Conservation (phyloP, 768 basidiomycete species). For the Mycena crocata region DNA sequence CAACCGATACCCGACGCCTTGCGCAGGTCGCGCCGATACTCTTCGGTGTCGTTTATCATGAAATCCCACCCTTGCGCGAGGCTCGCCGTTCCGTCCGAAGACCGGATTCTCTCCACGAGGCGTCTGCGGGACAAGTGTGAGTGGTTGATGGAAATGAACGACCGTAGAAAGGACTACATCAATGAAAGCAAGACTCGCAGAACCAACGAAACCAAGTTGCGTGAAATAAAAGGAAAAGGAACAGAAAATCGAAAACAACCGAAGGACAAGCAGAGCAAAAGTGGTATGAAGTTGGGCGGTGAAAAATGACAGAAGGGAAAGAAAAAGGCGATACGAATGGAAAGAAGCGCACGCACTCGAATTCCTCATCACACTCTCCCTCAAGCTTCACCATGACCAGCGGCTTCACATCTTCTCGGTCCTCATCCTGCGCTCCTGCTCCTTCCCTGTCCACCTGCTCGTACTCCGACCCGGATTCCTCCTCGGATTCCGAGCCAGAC, state of each 20-base stretch:
- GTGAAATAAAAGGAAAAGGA: too few species aligned
- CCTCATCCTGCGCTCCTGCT: too few species aligned
- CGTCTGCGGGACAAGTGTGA: constrained; percentile 67
- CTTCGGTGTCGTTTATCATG: constrained; percentile 70
- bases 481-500: constrained; percentile 25
- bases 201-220: too few species aligned
- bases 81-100: constrained; percentile 54
- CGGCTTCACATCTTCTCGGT: constrained; percentile 20
- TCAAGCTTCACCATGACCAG: constrained; percentile 36
- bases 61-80: constrained; percentile 82
- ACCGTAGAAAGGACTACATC: too few species aligned
- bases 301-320: too few species aligned
- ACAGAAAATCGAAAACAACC: too few species aligned
- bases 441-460: too few species aligned
- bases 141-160: too few species aligned
- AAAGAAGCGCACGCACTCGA: constrained; percentile 53
- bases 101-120: constrained; percentile 72
- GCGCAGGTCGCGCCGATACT: constrained; percentile 79
- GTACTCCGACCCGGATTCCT: too few species aligned
- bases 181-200: too few species aligned
- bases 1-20: constrained; percentile 79
- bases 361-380: constrained; percentile 65
- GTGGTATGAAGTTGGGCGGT: too few species aligned
- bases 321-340: neutral
- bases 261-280: too few species aligned